Conservation (phyloP, 2,329 filamentous ascomycete genomes). For the Diaporthe aspalathi region DNA sequence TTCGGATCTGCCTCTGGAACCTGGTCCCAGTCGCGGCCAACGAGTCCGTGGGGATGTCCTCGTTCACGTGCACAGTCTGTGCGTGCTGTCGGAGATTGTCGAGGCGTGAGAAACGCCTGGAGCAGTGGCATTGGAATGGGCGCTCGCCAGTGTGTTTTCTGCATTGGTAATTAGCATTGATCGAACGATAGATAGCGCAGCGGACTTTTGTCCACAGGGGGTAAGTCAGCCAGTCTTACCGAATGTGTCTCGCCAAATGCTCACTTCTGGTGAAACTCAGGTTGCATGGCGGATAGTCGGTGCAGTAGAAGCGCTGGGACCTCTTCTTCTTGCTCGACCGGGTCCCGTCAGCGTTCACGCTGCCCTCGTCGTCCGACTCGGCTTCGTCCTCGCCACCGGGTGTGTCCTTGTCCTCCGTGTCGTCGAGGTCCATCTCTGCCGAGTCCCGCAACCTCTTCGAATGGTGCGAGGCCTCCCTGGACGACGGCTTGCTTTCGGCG, state of each 20-base stretch:
- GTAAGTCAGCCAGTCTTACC: slow-evolving; percentile 62
- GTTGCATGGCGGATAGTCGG: slow-evolving; percentile 92
- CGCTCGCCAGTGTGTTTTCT: slow-evolving; percentile 98
- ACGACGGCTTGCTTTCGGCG: slow-evolving; percentile 57
- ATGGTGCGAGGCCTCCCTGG: slow-evolving; percentile 69
- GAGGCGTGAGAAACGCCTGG: slow-evolving; percentile 88
- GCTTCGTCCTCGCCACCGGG: slow-evolving; percentile 59
- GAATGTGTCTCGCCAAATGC: slow-evolving; percentile 92
- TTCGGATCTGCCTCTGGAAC: slow-evolving; percentile 91
- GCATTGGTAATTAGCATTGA: slow-evolving; percentile 10
- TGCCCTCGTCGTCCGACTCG: slow-evolving; percentile 71
- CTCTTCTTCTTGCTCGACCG: slow-evolving; percentile 94
- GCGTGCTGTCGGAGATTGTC: slow-evolving; percentile 97
- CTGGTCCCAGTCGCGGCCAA: slow-evolving; percentile 91
- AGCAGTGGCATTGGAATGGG: slow-evolving; percentile 96
- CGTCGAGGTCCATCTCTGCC: slow-evolving; percentile 81
- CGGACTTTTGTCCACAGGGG: background rate
- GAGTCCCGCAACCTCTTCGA: slow-evolving; percentile 71
- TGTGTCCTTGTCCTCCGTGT: slow-evolving; percentile 73
- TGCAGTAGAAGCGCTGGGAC: slow-evolving; percentile 95
- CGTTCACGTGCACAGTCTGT: slow-evolving; percentile 96
- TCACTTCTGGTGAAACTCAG: slow-evolving; percentile 96
- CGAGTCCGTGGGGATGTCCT: slow-evolving; percentile 94
- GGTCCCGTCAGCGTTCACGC: slow-evolving; percentile 71
- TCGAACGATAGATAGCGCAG: too few relatives aligned